Evolutionary conservation across 345 rosid genomes (phyloP).

Genomic region (Pugionium dolabratum): DNA sequence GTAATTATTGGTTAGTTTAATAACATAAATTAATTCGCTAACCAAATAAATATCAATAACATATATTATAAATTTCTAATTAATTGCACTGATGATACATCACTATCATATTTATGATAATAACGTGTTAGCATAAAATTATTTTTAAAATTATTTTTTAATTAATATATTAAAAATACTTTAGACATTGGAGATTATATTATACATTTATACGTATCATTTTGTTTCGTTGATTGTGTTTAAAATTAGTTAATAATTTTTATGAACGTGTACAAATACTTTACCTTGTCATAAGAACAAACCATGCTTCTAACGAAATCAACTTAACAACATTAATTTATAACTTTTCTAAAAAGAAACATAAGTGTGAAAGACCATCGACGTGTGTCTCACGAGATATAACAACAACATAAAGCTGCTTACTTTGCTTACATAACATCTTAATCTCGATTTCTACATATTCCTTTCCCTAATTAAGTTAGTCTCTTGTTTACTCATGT

Average conservation of each 20-base stretch:
- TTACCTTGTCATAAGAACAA: constrained; percentile 29
- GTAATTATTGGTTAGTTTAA: too few relatives aligned
- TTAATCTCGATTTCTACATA: constrained; percentile 25
- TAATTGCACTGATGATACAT: too few relatives aligned
- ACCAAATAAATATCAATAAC: too few relatives aligned
- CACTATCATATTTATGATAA: too few relatives aligned
- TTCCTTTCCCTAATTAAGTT: constrained; percentile 33
- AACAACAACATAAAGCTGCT: constrained; percentile 27
- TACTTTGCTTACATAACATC: constrained; percentile 34
- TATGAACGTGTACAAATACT: constrained; percentile 28
- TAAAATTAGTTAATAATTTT: not conserved
- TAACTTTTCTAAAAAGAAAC: not conserved
- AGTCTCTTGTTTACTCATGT: constrained; percentile 28
- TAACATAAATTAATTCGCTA: too few relatives aligned
- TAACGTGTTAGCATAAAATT: too few relatives aligned
- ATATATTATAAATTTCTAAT: too few relatives aligned
- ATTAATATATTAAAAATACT: too few relatives aligned
- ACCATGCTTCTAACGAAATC: constrained; percentile 5
- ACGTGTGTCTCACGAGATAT: constrained; percentile 31
- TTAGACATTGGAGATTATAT: too few relatives aligned
- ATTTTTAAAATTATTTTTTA: too few relatives aligned
- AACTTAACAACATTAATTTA: not conserved
- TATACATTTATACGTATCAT: too few relatives aligned
- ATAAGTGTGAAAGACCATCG: constrained; percentile 13
- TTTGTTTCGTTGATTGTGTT: not conserved